Evolutionary conservation across 345 rosid species (phyloP), one percentile per base, ranked within the genome.

Genomic region (Luvunga scandens): DNA sequence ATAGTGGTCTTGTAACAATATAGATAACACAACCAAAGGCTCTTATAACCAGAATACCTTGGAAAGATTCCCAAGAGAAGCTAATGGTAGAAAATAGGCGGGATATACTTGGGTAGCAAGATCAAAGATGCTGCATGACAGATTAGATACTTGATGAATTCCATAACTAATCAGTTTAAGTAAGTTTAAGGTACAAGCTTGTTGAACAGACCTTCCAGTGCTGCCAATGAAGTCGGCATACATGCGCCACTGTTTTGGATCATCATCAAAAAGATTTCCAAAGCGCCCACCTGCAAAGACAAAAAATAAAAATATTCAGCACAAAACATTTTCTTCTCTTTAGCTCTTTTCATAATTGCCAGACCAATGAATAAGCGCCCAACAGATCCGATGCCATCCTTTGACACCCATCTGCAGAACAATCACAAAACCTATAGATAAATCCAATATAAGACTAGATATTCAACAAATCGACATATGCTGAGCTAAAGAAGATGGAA

Each of bases 211-310:
- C 98, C 98, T 90, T 87, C 99, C 99, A 70, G 98, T 88, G 79
- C 98, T 95, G 84, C 99, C 99, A 76, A 95, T 93, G 85, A 95
- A 90, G 83, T 95, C 99, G 1, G 99, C 99, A 86, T 93, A 95
- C 98, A 95, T 92, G 77, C 99, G 98, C 99, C 99, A 95, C 66
- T 95, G 98, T 84, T 93, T 95, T 53, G 99, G 99, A 89, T 93
- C 97, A 84, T 91, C 97, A 72, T 95, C 99, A 80, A 93, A 95
- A 79, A 95, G 93, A 79, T 85, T 88, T 71, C 99, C 96, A 74
- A 93, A 95, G 66, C 97, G 85, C 39, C 98, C 99, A 88, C 99
- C 99, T 93, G 84, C 78, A 80, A 73, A 83, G 66, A 82, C 55
- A 60, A 39, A 55, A 77, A 82, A 38, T 73, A 71, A 76, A 62